Evolutionary conservation across 2,329 filamentous ascomycete genomes (phyloP), one percentile per base, ranked within the genome.

Genomic region (Colletotrichum sp.): DNA sequence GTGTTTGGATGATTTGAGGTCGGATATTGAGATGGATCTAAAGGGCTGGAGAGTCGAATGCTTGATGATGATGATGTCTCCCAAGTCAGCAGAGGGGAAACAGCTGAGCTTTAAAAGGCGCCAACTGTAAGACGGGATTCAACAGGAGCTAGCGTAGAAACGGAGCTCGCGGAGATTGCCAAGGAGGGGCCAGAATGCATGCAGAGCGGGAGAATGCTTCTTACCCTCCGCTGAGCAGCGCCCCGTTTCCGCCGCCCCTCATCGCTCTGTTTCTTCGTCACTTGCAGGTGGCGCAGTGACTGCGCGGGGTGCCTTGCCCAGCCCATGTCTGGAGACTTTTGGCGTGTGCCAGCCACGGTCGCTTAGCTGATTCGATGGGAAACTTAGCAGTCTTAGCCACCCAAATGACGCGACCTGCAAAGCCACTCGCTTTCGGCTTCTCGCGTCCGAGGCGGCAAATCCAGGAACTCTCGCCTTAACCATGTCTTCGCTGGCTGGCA

Each of bases 111-210:
- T 76, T 60, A 69, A 69, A 65, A 74, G 32, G 21, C 44, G 24
- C 18, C 64, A 57, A 21, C 15, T 2, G 26, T 59, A 30, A n/a
- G 34, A 15, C 44, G 55, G 26, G 26, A 49, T 7, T 52, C 59
- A 57, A 21, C 49, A 24, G 16, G n/a, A 36, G 18, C 49, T 67
- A 21, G 26, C 60, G 32, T 32, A 24, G 30, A 66, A 72, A 76
- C 63, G 69, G 73, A 68, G 69, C 55, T 57, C 24, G 36, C 73
- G 73, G 73, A 68, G 68, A 75, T 75, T 75, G 69, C 39, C 69
- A 64, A 67, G 69, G 69, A 67, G 36, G 60, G 69, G 62, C 69
- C 36, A 26, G 32, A 30, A 59, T 28, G 28, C 36, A 28, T 44
- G 52, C 39, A 55, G 30, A 44, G 7, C 24, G 69, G 55, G 69